phyloP scores from a whole-genome alignment of 2,329 filamentous ascomycete species.

The Cladosporium velox region DNA sequence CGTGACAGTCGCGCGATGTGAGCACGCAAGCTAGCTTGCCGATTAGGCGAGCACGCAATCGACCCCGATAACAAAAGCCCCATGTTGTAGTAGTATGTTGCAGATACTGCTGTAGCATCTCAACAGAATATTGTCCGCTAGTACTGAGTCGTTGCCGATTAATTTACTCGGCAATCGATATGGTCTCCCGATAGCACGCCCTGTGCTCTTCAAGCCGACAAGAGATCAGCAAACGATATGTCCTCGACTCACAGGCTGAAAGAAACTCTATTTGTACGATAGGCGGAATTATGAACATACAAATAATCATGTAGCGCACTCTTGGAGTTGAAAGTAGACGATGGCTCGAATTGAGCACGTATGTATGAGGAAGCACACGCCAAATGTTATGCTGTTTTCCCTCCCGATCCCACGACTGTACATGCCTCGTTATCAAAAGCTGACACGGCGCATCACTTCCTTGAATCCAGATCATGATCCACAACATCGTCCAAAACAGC shows the following conservation, averaged over 20 bases:
- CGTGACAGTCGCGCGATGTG: neutral
- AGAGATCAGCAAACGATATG: neutral
- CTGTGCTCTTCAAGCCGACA: neutral
- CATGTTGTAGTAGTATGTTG: neutral
- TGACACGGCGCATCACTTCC: neutral
- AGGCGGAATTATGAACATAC: neutral
- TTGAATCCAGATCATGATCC: neutral
- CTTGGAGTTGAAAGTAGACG: neutral
- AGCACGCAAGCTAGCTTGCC: conserved; percentile 18
- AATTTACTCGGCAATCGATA: neutral
- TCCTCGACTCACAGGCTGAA: neutral
- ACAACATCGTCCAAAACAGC: conserved; percentile 20
- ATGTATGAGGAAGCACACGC: neutral
- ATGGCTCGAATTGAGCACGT: neutral
- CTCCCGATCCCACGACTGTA: neutral
- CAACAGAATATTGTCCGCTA: neutral
- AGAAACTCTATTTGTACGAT: neutral
- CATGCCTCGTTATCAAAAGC: neutral
- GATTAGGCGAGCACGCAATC: conserved; percentile 14
- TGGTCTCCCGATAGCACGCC: neutral
- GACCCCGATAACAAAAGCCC: neutral
- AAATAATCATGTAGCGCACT: neutral
- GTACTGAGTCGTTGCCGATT: neutral
- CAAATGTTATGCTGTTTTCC: neutral
- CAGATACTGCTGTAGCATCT: neutral